Conservation (phyloP, 306 rosid genomes). For the Chamaecrista fasciculata region DNA sequence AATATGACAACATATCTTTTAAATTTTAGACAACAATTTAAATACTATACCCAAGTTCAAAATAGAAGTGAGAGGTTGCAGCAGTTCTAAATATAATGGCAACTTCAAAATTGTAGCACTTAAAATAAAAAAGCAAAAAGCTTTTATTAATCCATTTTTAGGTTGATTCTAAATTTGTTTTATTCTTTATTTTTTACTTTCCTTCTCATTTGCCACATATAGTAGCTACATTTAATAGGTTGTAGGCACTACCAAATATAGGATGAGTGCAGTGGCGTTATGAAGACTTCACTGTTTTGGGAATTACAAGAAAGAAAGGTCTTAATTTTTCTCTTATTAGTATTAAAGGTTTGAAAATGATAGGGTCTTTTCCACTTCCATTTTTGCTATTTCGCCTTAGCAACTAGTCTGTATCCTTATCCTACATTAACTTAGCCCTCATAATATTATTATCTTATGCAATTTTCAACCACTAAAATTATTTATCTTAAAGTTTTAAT, state of each 20-base stretch:
- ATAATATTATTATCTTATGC: no score
- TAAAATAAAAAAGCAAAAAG: no score
- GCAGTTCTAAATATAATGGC: no score
- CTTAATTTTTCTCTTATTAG: slow-evolving; percentile 6
- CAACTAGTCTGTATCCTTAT: slow-evolving; percentile 18
- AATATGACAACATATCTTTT: no score
- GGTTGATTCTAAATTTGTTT: no score
- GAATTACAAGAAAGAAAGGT: slow-evolving; percentile 31
- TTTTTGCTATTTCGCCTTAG: background rate
- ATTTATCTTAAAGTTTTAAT: no score
- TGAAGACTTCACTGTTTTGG: slow-evolving; percentile 23
- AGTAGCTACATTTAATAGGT: slow-evolving; percentile 20
- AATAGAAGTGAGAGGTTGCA: no score
- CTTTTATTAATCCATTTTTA: no score
- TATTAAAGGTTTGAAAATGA: slow-evolving; percentile 17
- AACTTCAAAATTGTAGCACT: no score
- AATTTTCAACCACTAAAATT: no score
- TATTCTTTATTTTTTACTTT: background rate
- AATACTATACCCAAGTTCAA: no score
- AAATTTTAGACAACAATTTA: no score
- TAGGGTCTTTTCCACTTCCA: background rate
- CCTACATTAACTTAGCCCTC: background rate
- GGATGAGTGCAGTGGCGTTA: slow-evolving; percentile 22
- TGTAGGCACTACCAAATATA: slow-evolving; percentile 21
- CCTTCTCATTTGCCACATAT: background rate